Evolutionary conservation across 1,284 basidiomycete genomes (phyloP).

Genomic region (Apiotrichum brassicae): DNA sequence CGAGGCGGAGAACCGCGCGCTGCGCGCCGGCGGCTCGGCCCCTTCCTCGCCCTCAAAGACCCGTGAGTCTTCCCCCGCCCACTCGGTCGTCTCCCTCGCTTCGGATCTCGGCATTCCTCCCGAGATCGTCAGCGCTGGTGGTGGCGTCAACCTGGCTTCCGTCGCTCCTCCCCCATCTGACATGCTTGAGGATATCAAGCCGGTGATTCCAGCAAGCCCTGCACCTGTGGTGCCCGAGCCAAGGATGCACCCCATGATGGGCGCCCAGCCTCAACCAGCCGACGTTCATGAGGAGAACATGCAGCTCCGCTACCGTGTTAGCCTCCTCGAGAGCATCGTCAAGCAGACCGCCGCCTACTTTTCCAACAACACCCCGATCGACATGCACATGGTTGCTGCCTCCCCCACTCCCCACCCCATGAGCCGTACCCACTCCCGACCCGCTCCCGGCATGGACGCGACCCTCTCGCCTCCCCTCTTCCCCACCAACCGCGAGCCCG

Average conservation of each 20-base stretch:
- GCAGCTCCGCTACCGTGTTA: slow-evolving; percentile 31
- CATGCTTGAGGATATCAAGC: slow-evolving; percentile 30
- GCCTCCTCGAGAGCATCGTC: slow-evolving; percentile 38
- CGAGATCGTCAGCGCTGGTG: slow-evolving; percentile 26
- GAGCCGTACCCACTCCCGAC: slow-evolving; percentile 10
- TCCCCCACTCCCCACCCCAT: not conserved
- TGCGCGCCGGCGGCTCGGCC: slow-evolving; percentile 22
- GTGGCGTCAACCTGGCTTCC: slow-evolving; percentile 36
- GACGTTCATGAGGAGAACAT: slow-evolving; percentile 32
- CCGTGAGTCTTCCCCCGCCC: slow-evolving; percentile 30
- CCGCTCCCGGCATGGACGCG: slow-evolving; percentile 20
- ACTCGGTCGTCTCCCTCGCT: slow-evolving; percentile 31
- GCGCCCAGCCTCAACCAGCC: slow-evolving; percentile 3
- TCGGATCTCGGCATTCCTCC: slow-evolving; percentile 34
- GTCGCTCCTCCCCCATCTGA: slow-evolving; percentile 37
- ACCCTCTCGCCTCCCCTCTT: slow-evolving; percentile 32
- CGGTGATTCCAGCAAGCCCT: slow-evolving; percentile 11
- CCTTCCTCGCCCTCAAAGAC: slow-evolving; percentile 12
- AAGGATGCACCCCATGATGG: slow-evolving; percentile 3
- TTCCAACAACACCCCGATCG: slow-evolving; percentile 14
- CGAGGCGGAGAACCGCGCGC: slow-evolving; percentile 38
- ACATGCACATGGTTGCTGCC: slow-evolving; percentile 4
- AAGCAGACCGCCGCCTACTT: slow-evolving; percentile 39
- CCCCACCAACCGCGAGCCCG: slow-evolving; percentile 14
- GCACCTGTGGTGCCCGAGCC: slow-evolving; percentile 2